Conservation (phyloP, 495 filamentous ascomycete species). For the Cenococcum geophilum region DNA sequence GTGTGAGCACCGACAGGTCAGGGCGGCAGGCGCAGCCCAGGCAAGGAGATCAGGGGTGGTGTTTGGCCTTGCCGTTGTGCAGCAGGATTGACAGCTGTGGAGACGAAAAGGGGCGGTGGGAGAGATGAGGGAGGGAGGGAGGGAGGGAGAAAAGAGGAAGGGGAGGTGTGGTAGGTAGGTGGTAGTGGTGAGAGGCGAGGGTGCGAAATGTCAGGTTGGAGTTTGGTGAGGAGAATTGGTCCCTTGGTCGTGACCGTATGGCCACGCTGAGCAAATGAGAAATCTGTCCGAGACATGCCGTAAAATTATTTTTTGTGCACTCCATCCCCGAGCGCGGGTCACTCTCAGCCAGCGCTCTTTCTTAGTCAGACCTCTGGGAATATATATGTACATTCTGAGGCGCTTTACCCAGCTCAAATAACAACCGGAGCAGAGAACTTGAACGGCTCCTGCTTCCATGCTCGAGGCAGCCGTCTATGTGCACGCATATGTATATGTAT, state of each 20-base stretch:
- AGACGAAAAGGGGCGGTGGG: background rate
- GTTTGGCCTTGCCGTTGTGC: background rate
- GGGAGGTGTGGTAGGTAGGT: background rate
- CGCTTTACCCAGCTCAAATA: no score
- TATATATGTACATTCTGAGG: no score
- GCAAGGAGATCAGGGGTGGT: slow-evolving; percentile 2
- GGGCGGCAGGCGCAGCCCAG: slow-evolving; percentile 5
- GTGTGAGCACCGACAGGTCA: slow-evolving; percentile 2
- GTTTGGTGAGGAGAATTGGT: background rate
- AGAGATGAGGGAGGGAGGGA: slow-evolving; percentile 6
- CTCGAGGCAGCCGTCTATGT: no score
- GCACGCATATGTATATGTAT: no score
- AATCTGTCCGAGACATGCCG: background rate
- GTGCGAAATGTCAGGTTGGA: background rate
- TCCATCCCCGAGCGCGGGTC: background rate
- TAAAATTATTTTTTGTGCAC: background rate
- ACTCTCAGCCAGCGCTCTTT: no score
- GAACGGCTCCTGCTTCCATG: no score
- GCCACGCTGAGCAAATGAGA: slow-evolving; percentile 1
- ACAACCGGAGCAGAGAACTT: no score
- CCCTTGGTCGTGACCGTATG: slow-evolving; percentile 2
- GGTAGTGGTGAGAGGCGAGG: background rate
- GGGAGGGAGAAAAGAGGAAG: slow-evolving; percentile 5
- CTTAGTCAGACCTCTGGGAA: no score
- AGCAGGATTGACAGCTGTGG: background rate